These are phyloP conservation scores for Astrocystis sublimbata DNA, from an alignment of 495 filamentous ascomycete species.

Conservation along the genomic window DNA sequence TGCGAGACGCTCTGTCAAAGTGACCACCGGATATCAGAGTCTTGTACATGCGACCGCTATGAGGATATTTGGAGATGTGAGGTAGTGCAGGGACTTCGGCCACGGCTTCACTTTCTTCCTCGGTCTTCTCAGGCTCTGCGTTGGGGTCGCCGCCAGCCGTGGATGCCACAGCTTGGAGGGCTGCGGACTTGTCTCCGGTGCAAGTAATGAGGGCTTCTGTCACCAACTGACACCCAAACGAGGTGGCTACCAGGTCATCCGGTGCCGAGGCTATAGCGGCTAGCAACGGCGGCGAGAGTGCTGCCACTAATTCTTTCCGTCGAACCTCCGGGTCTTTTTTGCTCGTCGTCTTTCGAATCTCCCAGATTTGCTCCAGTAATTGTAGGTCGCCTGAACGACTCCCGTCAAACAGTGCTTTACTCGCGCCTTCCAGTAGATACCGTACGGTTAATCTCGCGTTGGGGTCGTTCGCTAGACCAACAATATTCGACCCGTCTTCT, in stretches of 20 bases:
- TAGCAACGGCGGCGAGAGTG: conserved; percentile 67
- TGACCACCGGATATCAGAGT: conserved; percentile 81
- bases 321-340: conserved; percentile 85
- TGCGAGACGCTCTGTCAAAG: conserved; percentile 70
- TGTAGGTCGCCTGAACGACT: conserved; percentile 60
- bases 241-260: conserved; percentile 64
- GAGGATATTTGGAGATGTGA: conserved; percentile 61
- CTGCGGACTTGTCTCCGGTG: conserved; percentile 67
- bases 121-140: conserved; percentile 37
- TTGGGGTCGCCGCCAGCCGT: conserved; percentile 64
- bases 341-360: conserved; percentile 73
- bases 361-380: conserved; percentile 71
- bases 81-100: not conserved
- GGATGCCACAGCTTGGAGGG: conserved; percentile 69
- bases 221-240: conserved; percentile 85
- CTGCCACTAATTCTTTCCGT: conserved; percentile 71
- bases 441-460: conserved; percentile 76
- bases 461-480: conserved; percentile 63
- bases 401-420: conserved; percentile 66
- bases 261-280: conserved; percentile 69
- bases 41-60: conserved; percentile 85
- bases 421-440: conserved; percentile 77
- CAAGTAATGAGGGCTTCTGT: conserved; percentile 78
- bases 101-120: conserved; percentile 30
- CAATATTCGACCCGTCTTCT: conserved; percentile 62